Evolutionary conservation across 306 rosid species (phyloP).

Genomic region (Cotoneaster glaucophyllus): DNA sequence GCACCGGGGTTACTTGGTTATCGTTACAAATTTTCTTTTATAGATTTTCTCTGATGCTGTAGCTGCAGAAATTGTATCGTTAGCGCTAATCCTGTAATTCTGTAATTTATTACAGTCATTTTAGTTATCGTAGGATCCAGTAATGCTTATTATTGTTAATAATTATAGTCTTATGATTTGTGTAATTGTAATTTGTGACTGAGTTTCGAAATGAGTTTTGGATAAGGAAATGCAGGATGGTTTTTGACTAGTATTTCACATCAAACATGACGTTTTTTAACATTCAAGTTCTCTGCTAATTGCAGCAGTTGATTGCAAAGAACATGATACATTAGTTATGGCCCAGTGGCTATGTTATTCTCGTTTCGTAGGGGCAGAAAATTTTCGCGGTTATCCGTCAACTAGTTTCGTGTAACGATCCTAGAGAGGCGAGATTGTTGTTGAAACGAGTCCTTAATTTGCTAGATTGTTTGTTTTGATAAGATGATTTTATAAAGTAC

Average conservation of each 20-base stretch:
- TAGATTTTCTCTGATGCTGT: neutral
- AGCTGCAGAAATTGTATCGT: neutral
- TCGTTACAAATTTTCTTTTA: constrained; percentile 6
- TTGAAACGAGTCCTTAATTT: too few species aligned
- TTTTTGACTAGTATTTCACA: neutral
- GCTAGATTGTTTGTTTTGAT: too few species aligned
- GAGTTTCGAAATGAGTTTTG: neutral
- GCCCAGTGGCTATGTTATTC: neutral
- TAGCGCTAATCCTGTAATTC: constrained; percentile 3
- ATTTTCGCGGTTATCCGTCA: neutral
- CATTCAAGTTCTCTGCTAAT: neutral
- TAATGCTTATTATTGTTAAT: constrained; percentile 6
- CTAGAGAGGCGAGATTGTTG: neutral
- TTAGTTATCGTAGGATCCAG: neutral
- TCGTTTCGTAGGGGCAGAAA: neutral
- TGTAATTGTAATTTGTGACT: neutral
- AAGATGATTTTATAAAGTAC: too few species aligned
- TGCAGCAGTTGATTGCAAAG: neutral
- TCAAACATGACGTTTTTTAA: neutral
- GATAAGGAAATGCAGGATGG: neutral
- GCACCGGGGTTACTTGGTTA: constrained; percentile 2
- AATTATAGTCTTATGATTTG: neutral
- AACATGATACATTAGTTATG: neutral
- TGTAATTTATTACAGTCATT: neutral
- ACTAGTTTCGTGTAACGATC: neutral